Evolutionary conservation across 169 alveolate species (phyloP).

Genomic region (Cryptosporidium xiaoi): DNA sequence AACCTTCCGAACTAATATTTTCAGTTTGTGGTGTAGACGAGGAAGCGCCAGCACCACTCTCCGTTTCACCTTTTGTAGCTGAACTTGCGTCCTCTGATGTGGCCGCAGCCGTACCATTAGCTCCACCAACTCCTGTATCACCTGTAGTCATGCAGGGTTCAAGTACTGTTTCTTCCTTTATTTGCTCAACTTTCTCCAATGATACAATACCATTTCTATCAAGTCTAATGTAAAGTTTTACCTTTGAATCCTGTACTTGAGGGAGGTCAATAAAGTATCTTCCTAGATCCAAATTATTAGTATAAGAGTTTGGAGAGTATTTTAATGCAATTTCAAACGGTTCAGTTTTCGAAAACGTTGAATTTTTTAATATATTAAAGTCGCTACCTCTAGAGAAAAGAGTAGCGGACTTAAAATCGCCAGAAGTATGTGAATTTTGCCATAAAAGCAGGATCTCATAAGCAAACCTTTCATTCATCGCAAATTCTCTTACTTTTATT

Average conservation of each 20-base stretch:
- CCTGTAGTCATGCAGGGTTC: conserved; percentile 75
- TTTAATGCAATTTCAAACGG: conserved; percentile 82
- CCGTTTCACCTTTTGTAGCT: conserved; percentile 30
- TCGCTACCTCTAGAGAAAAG: conserved; percentile 80
- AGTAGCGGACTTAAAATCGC: conserved; percentile 76
- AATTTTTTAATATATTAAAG: conserved; percentile 81
- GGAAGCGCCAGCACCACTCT: neutral
- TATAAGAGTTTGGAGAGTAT: conserved; percentile 74
- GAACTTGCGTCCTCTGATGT: conserved; percentile 37
- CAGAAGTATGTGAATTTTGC: conserved; percentile 77
- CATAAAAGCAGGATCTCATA: conserved; percentile 82
- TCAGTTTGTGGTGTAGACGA: conserved; percentile 21
- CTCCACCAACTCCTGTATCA: neutral
- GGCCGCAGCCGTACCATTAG: neutral
- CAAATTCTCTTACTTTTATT: conserved; percentile 85
- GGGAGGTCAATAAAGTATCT: conserved; percentile 46
- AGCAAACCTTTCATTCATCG: conserved; percentile 83
- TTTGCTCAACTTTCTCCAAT: conserved; percentile 79
- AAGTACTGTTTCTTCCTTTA: conserved; percentile 80
- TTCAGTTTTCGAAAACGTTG: conserved; percentile 82
- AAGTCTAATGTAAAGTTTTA: conserved; percentile 79
- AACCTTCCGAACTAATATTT: conserved; percentile 40
- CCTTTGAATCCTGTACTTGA: conserved; percentile 78
- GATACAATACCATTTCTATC: conserved; percentile 79
- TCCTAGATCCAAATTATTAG: conserved; percentile 33